phyloP scores from a whole-genome alignment of 1,284 basidiomycete genomes.

The Bjerkandera adusta region DNA sequence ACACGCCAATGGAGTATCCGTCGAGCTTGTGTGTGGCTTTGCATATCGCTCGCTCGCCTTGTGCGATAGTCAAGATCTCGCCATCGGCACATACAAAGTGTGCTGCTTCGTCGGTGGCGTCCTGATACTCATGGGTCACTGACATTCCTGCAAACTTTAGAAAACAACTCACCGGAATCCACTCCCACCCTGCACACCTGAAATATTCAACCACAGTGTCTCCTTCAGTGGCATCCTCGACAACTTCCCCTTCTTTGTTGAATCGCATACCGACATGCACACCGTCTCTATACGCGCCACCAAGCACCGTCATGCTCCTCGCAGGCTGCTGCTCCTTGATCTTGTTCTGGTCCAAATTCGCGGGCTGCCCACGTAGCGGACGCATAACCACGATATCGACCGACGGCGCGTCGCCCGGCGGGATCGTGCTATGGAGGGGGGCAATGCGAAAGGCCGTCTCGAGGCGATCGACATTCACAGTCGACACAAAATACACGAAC shows the following conservation, averaged over 20 bases:
- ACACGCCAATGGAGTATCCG: constrained; percentile 40
- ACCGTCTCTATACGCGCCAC: constrained; percentile 72
- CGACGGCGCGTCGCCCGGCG: constrained; percentile 34
- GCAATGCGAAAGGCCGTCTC: constrained; percentile 80
- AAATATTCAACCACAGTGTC: constrained; percentile 76
- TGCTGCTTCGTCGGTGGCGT: constrained; percentile 51
- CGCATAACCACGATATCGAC: constrained; percentile 86
- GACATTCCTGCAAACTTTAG: constrained; percentile 7
- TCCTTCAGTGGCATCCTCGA: constrained; percentile 43
- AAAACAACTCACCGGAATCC: constrained; percentile 66
- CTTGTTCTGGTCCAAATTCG: constrained; percentile 39
- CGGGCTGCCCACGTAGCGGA: constrained; percentile 64
- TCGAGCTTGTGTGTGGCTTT: constrained; percentile 33
- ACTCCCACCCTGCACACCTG: constrained; percentile 80
- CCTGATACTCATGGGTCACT: constrained; percentile 36
- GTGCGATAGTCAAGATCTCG: constrained; percentile 55
- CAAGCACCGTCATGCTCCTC: constrained; percentile 52
- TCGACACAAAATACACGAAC: constrained; percentile 84
- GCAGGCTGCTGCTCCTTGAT: constrained; percentile 43
- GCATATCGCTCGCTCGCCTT: constrained; percentile 55
- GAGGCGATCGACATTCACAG: constrained; percentile 79
- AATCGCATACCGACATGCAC: constrained; percentile 67
- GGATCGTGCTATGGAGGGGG: constrained; percentile 45
- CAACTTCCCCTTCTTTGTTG: constrained; percentile 40
- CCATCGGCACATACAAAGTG: constrained; percentile 78